A percentile compares a stretch with the other conserved stretches of the same genome.
phyloP scores from a whole-genome alignment of 352 stramenopile species.

The Phytophthora tubulina region DNA sequence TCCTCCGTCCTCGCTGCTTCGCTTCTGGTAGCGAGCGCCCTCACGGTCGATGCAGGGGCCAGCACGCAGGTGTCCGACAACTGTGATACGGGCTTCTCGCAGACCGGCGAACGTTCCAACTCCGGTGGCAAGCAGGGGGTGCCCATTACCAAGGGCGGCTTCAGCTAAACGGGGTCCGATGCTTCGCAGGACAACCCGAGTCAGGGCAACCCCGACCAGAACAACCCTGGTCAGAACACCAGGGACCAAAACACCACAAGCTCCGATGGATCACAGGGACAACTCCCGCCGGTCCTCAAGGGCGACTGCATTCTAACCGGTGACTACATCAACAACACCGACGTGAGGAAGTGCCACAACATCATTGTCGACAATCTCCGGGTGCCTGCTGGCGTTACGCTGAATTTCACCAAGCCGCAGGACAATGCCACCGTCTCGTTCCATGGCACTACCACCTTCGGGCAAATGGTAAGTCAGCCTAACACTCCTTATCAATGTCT shows the following conservation, averaged over 20 bases:
- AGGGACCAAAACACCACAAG: conserved; percentile 16
- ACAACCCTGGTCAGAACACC: conserved; percentile 13
- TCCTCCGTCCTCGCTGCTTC: conserved; percentile 13
- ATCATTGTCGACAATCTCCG: conserved; percentile 36
- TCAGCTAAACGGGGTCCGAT: conserved; percentile 5
- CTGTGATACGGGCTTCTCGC: conserved; percentile 14
- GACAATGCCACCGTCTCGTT: conserved; percentile 37
- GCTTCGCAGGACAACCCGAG: not conserved
- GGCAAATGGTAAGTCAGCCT: conserved; percentile 22
- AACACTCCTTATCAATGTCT: not conserved
- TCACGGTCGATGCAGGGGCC: conserved; percentile 11
- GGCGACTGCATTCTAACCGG: conserved; percentile 42
- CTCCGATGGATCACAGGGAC: conserved; percentile 13
- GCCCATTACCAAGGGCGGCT: not conserved
- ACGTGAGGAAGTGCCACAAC: conserved; percentile 26
- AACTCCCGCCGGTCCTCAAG: conserved; percentile 13
- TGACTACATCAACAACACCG: conserved; percentile 36
- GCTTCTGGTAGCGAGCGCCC: conserved; percentile 8
- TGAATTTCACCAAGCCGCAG: conserved; percentile 42
- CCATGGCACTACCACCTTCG: conserved; percentile 43
- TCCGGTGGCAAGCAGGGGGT: conserved; percentile 19
- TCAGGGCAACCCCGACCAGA: conserved; percentile 5
- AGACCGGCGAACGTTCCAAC: not conserved
- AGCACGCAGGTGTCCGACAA: conserved; percentile 9
- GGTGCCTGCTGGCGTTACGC: conserved; percentile 41